Base-by-base conservation (phyloP, 2,329 filamentous ascomycete genomes). In the Epichloe brachyelytri region DNA sequence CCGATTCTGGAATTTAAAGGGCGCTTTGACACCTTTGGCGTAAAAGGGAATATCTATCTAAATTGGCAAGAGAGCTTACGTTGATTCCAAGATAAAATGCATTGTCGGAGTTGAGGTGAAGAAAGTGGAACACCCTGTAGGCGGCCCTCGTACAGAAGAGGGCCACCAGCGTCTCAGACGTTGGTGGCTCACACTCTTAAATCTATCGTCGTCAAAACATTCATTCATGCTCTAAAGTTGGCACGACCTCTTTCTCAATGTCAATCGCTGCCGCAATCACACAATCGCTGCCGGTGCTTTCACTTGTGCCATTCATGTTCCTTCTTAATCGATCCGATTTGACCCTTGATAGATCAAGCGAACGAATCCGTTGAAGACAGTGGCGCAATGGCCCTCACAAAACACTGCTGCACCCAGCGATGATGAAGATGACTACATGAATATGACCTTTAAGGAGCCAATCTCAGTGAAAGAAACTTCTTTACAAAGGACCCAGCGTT, bases 361-460 rank as follows among this genome's bases (percentile, higher is more conserved):
- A 10, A 2, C 38, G 17, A 17, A 19, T 19, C 12, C 19, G 15
- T 10, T 30, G 30, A 15, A 38, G 7, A 19, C 40, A 37, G 33
- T 10, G 33, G 11, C 48, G 33, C 40, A 30, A 49, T 49, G 48
- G 20, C 40, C 10, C 10, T 36, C 37, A 26, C 30, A 55, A 30
- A 49, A 52, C 5, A 53, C 52, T 4, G 53, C 53, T 47, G 55
- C 53, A 44, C 49, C 49, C 20, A 33, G 43, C 39, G 48, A 50
- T 5, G 43, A 50, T 8, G 87, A 89, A 56, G 89, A 96, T 56
- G 93, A 98, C 68, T 97, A 98, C 74, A 94, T 98, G 86, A 88
- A 84, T 60, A 97, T 98, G 91, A 76, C 83, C 14, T 90, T 98
- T 63, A 76, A 79, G 17, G 86, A 95, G 30, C 63, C 77, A 69